phyloP scores from a whole-genome alignment of 2,329 filamentous ascomycete genomes.

The Talaromyces piceae region DNA sequence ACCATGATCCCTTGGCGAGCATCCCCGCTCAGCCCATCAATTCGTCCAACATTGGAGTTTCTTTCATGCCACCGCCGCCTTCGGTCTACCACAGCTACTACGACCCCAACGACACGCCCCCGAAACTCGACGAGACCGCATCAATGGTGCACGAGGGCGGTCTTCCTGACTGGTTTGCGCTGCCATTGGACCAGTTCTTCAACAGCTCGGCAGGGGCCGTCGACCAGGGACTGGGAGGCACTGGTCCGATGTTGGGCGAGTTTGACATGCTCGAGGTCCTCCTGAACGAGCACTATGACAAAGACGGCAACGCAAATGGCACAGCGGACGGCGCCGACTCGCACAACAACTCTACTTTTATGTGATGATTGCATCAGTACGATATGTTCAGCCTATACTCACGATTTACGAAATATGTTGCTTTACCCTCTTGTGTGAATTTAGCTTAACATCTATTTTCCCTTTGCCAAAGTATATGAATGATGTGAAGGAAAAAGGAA shows the following conservation, averaged over 20 bases:
- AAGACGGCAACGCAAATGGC: conserved; percentile 4
- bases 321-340: not conserved
- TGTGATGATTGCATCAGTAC: conserved; percentile 3
- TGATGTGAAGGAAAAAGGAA: too few species aligned
- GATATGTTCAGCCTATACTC: too few species aligned
- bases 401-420: not conserved
- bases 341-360: conserved; percentile 5
- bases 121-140: conserved; percentile 14
- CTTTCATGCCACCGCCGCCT: conserved; percentile 41
- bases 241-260: conserved; percentile 54
- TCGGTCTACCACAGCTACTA: conserved; percentile 41
- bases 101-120: conserved; percentile 28
- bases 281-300: conserved; percentile 28
- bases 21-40: conserved; percentile 40
- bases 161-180: conserved; percentile 52
- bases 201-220: conserved; percentile 39
- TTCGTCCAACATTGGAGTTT: conserved; percentile 38
- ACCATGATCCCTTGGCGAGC: conserved; percentile 35
- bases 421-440: not conserved
- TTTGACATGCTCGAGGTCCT: conserved; percentile 44
- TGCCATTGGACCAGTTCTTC: conserved; percentile 55
- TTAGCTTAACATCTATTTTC: not conserved
- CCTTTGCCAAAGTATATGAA: too few species aligned
- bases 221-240: conserved; percentile 51
- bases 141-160: conserved; percentile 17